A percentile compares a stretch with the other conserved stretches of the same genome.
Conservation (phyloP, 106 monocot genomes). For the Acorus calamus region DNA sequence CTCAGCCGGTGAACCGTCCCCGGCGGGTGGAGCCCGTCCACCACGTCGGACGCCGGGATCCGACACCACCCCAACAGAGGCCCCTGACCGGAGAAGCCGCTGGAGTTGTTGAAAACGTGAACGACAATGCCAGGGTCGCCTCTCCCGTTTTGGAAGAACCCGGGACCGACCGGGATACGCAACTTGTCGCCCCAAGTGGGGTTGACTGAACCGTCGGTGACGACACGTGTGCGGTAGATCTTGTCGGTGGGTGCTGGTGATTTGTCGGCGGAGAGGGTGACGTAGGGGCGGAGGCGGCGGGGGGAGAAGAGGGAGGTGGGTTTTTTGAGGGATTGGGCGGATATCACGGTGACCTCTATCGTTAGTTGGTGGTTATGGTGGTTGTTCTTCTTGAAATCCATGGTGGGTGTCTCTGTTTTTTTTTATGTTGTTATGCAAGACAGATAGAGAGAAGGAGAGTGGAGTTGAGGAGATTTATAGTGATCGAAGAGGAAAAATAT, state of each 20-base stretch:
- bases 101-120: neutral
- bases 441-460: too few species aligned
- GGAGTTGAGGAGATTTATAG: too few species aligned
- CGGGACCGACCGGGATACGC: neutral
- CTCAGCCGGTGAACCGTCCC: neutral
- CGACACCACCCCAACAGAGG: neutral
- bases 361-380: neutral
- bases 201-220: neutral
- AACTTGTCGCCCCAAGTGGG: neutral
- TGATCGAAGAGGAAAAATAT: too few species aligned
- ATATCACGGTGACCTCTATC: neutral
- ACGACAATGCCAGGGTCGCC: neutral
- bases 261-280: neutral
- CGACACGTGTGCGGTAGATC: neutral
- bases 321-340: neutral
- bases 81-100: neutral
- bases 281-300: neutral
- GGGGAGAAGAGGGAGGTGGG: neutral
- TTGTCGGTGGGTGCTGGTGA: neutral
- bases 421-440: too few species aligned
- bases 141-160: neutral
- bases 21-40: neutral
- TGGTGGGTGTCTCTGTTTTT: too few species aligned
- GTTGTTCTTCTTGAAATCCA: too few species aligned
- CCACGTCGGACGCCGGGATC: constrained; percentile 1